Base-by-base conservation (phyloP, 2,329 filamentous ascomycete species). In the Exserohilum rostratum region DNA sequence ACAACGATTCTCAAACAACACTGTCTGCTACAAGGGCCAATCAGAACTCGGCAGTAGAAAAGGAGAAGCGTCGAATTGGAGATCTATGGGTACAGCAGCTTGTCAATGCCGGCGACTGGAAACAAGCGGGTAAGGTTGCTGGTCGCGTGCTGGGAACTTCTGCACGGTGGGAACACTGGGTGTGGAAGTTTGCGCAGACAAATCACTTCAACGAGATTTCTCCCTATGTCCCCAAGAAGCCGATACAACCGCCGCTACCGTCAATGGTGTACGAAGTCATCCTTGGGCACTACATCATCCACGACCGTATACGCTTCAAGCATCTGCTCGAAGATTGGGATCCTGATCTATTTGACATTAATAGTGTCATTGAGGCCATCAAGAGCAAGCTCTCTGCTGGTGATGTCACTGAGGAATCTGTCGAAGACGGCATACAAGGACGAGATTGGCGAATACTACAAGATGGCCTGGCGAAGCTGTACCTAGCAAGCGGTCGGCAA, bases 1-100 rank as follows among this genome's bases (percentile, higher is more conserved):
- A 93, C 46, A 78, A 53, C 50, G 72, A 78, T 6, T 85, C 86
- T 1, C 85, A 87, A 6, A 83, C 83, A 0, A 82, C 86, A 1
- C 85, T 88, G 39, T 85, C 86, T 0, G 82, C 82, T n/a, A 81
- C 81, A 37, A 82, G 78, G 49, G 74, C 79, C 31, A 73, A 71
- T 27, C 80, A 84, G 35, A 84, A 87, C 61, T 88, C 88, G 0
- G 84, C 86, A 0, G 85, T 88, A 0, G 90, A 95, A 58, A 91
- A 89, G 63, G 93, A 99, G 71, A 99, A 97, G 75, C 85, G 90
- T 30, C 85, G 91, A 2, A 90, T 99, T 53, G 95, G 95, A 18
- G 95, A 98, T 69, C 82, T 96, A 5, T 99, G 95, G 95, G 83
- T 99, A 30, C 87, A 93, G 57, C 90, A 96, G 66, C 83, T 98